Base-by-base conservation (phyloP, 2,329 filamentous ascomycete species). In the Monosporascus cannonballus region DNA sequence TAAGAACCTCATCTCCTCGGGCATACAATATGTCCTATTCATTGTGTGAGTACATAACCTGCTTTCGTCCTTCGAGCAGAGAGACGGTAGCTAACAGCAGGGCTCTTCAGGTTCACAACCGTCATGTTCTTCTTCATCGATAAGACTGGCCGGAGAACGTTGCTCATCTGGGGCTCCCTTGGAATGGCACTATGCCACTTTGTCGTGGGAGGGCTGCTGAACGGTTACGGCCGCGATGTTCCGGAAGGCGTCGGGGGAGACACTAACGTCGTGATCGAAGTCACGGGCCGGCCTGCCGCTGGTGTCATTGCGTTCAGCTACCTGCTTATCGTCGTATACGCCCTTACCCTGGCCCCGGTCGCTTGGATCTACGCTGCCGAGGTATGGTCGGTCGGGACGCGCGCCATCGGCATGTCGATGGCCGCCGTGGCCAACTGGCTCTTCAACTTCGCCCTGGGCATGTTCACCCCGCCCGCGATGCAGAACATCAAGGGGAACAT, bases 331-430 rank as follows among this genome's bases (percentile, higher is more conserved):
- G 75, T 85, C 59, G 73, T 83, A 56, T 86, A 86, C 63, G 78
- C 80, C 1, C 71, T 85, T n/a, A 86, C 82, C 0, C 74, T 84
- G 18, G 83, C 81, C 0, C 82, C 83, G 1, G 79, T 84, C 3
- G 80, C 77, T 51, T 86, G 84, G 83, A 77, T 86, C 45, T 87
- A 87, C 59, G 79, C 80, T 0, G 79, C 81, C 17, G 84, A 87
- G 66, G 78, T 85, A 2, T 85, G 79, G 77, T 81, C 80, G 0
- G 72, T 85, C 2, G 79, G 81, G 54, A 82, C 80, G 0, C 76
- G 83, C 36, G 81, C 81, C 3, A 79, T 74, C 2, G 81, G 81
- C 20, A 83, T 85, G 73, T 76, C 76, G 22, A 69, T 85, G 42
- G 73, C 81, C 0, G 76, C 80, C 2, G 71, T 80, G 18, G 74